phyloP scores from a whole-genome alignment of 306 rosid species.

The Ochetophila trinervis region DNA sequence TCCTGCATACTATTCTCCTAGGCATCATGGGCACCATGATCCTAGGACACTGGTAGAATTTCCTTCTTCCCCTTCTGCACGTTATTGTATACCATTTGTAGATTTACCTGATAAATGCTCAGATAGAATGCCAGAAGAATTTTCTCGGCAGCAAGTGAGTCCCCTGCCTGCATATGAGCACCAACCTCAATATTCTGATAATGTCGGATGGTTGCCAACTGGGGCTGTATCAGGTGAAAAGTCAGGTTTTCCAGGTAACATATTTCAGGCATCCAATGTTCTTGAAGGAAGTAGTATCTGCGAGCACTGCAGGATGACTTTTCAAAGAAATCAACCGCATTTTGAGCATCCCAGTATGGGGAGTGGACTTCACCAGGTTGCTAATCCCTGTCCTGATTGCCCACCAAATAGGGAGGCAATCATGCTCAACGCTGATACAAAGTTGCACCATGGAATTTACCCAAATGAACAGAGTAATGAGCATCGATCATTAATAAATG shows the following conservation, averaged over 20 bases:
- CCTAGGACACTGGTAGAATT: constrained; percentile 60
- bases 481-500: constrained; percentile 50
- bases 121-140: constrained; percentile 82
- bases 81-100: constrained; percentile 57
- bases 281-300: constrained; percentile 69
- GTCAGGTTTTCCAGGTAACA: constrained; percentile 64
- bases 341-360: constrained; percentile 52
- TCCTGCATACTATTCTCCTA: constrained; percentile 87
- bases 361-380: constrained; percentile 55
- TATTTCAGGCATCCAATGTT: constrained; percentile 52
- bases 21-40: constrained; percentile 68
- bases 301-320: constrained; percentile 68
- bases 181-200: constrained; percentile 78
- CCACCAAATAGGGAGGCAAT: constrained; percentile 53
- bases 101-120: constrained; percentile 61
- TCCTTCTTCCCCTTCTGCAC: constrained; percentile 79
- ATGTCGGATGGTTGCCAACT: constrained; percentile 56
- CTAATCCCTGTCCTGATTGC: constrained; percentile 58
- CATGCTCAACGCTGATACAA: constrained; percentile 57
- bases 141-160: constrained; percentile 52
- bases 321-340: constrained; percentile 63
- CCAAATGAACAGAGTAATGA: constrained; percentile 55
- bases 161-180: constrained; percentile 66
- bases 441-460: constrained; percentile 61
- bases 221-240: constrained; percentile 60